Evolutionary conservation across 257 asterid species (phyloP).

Genomic region (Fraxinus excelsior): DNA sequence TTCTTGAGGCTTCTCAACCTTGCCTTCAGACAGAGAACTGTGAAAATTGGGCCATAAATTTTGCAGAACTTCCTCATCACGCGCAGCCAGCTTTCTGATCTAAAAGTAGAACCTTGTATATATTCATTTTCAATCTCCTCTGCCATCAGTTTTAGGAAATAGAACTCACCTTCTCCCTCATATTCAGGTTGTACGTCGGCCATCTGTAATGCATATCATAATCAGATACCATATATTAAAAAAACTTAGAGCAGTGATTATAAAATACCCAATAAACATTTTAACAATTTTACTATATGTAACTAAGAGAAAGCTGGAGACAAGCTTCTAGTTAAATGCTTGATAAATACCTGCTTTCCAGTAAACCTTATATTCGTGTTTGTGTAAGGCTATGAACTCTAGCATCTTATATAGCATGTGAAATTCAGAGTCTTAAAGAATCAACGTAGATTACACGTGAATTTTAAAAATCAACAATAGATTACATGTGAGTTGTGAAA

Average conservation of each 20-base stretch:
- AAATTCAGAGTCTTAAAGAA: neutral
- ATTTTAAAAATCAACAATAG: neutral
- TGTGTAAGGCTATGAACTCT: neutral
- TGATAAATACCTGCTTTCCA: neutral
- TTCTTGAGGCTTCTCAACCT: neutral
- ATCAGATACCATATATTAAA: neutral
- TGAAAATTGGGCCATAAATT: neutral
- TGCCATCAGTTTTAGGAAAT: slow-evolving; percentile 21
- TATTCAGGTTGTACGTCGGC: neutral
- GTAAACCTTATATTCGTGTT: neutral
- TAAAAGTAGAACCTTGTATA: slow-evolving; percentile 13
- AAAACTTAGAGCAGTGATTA: neutral
- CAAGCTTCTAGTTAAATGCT: neutral
- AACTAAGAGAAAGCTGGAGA: neutral
- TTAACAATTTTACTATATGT: neutral
- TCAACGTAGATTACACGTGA: neutral
- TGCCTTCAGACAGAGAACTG: slow-evolving; percentile 13
- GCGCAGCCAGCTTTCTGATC: slow-evolving; percentile 18
- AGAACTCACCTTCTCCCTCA: neutral
- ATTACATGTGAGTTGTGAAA: neutral
- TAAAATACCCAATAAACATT: neutral
- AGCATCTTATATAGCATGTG: neutral
- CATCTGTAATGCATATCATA: slow-evolving; percentile 13
- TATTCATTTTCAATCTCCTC: slow-evolving; percentile 17
- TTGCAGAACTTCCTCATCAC: neutral